Evolutionary conservation across 805 yeast species (phyloP), one percentile per base, ranked within the genome.

Genomic region (Starmerella stigmatis): DNA sequence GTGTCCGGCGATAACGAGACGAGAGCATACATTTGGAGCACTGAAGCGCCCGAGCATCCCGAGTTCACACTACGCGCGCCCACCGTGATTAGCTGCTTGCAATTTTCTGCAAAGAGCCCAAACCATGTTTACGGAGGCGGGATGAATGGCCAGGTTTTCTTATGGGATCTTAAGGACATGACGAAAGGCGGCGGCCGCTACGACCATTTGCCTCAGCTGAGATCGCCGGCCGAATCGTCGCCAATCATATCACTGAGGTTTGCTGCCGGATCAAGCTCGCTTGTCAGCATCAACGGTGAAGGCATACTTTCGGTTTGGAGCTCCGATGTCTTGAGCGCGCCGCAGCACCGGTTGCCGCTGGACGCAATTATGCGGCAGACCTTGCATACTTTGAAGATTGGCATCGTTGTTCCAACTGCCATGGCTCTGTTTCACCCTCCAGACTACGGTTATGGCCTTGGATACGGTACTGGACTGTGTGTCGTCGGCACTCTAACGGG

Each of bases 151-250:
- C 94, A 89, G 65, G 75, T 89, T 44, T 80, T 73, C 58, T 74
- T 88, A 44, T 92, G 96, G 96, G 96, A 92, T 67, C 71, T 85
- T 27, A 75, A 73, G 51, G 77, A 78, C 49, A 67, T 75, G 26
- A 10, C 19, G 10, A 23, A 33, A 66, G 23, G 57, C 72, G 8
- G 61, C 6, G 37, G 47, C 21, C 41, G 49, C 31, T 45, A 5
- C 52, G 60, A 13, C 13, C 52, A 12, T 16, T 52, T 56, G 17
- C 65, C 71, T 4, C 54, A 59, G 13, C 53, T 65, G 21, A 50
- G 51, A 5, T 60, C 71, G 4, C 60, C 66, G 28, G 43, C 63
- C 1, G 65, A 61, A 38, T 64, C 67, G 1, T 57, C 61, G 4
- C 56, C 53, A 21, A 51, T 63, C 3, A 43, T 67, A 4, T 56